Conservation (phyloP, 148 eudicot species). For the Chenopodium formosanum region DNA sequence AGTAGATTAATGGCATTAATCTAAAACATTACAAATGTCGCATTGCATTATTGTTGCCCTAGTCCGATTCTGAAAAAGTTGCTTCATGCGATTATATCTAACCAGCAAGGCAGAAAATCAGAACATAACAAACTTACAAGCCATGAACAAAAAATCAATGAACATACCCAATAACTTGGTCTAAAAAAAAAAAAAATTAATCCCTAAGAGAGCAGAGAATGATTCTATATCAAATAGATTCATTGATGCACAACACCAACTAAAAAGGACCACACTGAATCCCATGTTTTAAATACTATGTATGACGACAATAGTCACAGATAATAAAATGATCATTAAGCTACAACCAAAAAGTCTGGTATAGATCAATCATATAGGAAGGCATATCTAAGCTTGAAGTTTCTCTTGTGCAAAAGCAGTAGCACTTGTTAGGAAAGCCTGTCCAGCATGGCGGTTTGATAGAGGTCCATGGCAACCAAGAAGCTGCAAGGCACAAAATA, state of each 20-base stretch:
- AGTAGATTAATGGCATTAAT: too few relatives aligned
- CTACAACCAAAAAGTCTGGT: constrained; percentile 1
- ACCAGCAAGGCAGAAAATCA: too few relatives aligned
- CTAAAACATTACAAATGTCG: too few relatives aligned
- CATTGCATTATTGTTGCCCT: too few relatives aligned
- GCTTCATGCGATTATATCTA: too few relatives aligned
- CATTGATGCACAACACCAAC: neutral
- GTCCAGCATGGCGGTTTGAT: constrained; percentile 32
- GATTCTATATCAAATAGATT: neutral
- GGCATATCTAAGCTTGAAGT: neutral
- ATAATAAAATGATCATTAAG: neutral
- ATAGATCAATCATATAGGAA: neutral
- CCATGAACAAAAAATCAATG: too few relatives aligned
- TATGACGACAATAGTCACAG: neutral
- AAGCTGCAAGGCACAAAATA: constrained; percentile 24
- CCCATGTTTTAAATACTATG: neutral
- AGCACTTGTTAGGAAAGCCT: constrained; percentile 22
- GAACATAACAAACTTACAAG: too few relatives aligned
- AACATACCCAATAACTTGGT: too few relatives aligned
- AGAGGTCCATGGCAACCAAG: constrained; percentile 44
- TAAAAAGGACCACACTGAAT: neutral
- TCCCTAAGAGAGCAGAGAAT: neutral
- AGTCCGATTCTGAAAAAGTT: too few relatives aligned
- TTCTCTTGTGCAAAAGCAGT: constrained; percentile 13
- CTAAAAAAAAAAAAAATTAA: too few relatives aligned